These are phyloP conservation scores for Aspergillus proliferans DNA, from an alignment of 2,329 filamentous ascomycete genomes.

Conservation along the genomic window DNA sequence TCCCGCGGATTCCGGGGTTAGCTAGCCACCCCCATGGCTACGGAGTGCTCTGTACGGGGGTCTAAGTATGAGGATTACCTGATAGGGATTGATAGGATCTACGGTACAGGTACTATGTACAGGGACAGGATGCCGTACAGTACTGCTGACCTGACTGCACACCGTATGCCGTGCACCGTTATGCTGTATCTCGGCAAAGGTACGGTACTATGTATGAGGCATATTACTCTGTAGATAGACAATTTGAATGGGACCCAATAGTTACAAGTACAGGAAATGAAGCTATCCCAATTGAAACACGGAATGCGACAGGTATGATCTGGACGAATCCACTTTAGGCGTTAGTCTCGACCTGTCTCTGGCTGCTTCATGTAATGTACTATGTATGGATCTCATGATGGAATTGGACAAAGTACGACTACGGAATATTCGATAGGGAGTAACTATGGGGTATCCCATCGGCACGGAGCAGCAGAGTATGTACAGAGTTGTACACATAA, in stretches of 20 bases:
- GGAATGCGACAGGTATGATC: neutral
- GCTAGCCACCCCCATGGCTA: neutral
- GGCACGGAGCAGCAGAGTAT: neutral
- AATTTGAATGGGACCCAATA: neutral
- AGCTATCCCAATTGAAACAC: neutral
- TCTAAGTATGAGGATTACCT: neutral
- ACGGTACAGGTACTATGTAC: neutral
- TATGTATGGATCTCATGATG: neutral
- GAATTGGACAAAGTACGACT: neutral
- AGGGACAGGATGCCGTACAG: neutral
- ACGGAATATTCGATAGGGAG: neutral
- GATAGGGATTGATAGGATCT: neutral
- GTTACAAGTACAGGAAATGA: neutral
- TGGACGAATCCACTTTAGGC: neutral
- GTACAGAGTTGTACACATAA: neutral
- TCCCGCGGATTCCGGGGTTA: neutral
- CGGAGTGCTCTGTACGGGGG: neutral
- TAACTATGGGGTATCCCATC: neutral
- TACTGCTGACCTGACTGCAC: too few species aligned
- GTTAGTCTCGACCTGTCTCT: neutral
- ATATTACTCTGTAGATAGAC: neutral
- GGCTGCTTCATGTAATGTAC: neutral
- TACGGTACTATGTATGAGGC: too few species aligned
- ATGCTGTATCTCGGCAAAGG: too few species aligned
- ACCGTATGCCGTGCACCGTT: too few species aligned